Percentiles rank a stretch among this genome's conserved stretches.
phyloP scores from a whole-genome alignment of 352 stramenopile species.

The Globisporangium yorkense region DNA sequence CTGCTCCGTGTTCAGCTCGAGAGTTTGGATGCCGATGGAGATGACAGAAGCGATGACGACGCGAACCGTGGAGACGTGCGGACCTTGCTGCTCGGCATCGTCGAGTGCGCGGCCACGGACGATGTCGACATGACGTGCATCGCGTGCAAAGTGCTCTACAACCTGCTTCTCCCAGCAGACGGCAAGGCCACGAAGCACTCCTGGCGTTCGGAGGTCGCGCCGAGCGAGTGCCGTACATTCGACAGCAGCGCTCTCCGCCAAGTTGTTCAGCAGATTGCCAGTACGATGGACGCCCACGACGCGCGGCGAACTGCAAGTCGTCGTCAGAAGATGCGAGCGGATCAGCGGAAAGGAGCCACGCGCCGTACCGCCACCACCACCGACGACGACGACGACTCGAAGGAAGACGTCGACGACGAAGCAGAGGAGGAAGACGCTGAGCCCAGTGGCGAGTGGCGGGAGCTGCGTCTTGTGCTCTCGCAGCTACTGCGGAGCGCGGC shows the following conservation, averaged over 20 bases:
- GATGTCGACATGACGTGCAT: conserved; percentile 74
- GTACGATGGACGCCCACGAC: conserved; percentile 13
- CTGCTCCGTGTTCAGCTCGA: conserved; percentile 25
- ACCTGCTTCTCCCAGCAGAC: conserved; percentile 40
- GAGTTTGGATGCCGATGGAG: conserved; percentile 2
- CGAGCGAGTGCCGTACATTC: conserved; percentile 3
- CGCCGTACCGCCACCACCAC: background rate
- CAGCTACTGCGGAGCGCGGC: conserved; percentile 35
- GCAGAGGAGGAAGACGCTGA: conserved; percentile 13
- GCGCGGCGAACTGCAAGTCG: background rate
- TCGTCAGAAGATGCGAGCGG: background rate
- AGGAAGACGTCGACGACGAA: conserved; percentile 1
- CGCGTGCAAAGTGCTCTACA: conserved; percentile 80
- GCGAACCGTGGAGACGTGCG: conserved; percentile 25
- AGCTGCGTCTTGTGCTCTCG: conserved; percentile 37
- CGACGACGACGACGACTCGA: background rate
- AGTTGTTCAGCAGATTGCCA: conserved; percentile 25
- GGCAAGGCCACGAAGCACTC: background rate
- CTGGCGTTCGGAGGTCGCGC: background rate
- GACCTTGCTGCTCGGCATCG: conserved; percentile 34
- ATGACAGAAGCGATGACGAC: conserved; percentile 6
- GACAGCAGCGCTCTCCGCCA: conserved; percentile 16
- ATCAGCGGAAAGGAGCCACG: background rate
- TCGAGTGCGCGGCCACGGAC: conserved; percentile 50
- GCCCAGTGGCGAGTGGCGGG: conserved; percentile 11